Evolutionary conservation across 768 basidiomycete species (phyloP), one percentile per base, ranked within the genome.

Genomic region (Boletus coccyginus): DNA sequence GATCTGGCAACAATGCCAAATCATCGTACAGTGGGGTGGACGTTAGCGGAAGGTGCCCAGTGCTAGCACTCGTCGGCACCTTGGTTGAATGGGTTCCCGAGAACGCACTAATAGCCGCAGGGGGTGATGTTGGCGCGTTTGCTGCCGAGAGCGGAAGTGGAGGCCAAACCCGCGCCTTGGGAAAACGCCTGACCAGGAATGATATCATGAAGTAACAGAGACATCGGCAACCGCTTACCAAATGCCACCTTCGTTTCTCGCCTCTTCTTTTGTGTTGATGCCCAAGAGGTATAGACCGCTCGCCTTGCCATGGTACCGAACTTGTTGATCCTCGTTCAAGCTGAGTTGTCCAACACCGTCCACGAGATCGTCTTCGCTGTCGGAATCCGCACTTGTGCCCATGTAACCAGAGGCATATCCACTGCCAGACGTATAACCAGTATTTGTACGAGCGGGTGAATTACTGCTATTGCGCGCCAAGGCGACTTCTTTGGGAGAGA

Each of bases 81-180:
- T 63, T 61, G 19, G 19, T 55, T 12, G 52, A 19, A 51, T 38
- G 19, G 14, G 36, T 46, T 27, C 40, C 46, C 11, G 58, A 40
- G 36, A 41, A 59, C 17, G 55, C 31, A 16, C 52, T 39, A 7
- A 56, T 38, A 13, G 50, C 48, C n/a, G 50, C 12, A 32, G 65
- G 55, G 5, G 62, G 44, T 16, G 62, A 52, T 7, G 47, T 52
- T 33, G 70, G 55, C 57, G 69, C 57, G 35, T 56, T 52, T 72
- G 19, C 76, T 61, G 61, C 50, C 6, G 53, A 50, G 29, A 66
- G 42, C 4, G 72, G 70, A 52, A 81, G 69, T 4, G 85, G 85
- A 0, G 93, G 93, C 93, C 93, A 95, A 27, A 94, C 88, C n/a
- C 92, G 81, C 3, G 92, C 88, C 61, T 85, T 86, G 0, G 93